These are phyloP conservation scores for Tylopilus sp. DNA, from an alignment of 1,284 basidiomycete genomes.

Conservation along the genomic window DNA sequence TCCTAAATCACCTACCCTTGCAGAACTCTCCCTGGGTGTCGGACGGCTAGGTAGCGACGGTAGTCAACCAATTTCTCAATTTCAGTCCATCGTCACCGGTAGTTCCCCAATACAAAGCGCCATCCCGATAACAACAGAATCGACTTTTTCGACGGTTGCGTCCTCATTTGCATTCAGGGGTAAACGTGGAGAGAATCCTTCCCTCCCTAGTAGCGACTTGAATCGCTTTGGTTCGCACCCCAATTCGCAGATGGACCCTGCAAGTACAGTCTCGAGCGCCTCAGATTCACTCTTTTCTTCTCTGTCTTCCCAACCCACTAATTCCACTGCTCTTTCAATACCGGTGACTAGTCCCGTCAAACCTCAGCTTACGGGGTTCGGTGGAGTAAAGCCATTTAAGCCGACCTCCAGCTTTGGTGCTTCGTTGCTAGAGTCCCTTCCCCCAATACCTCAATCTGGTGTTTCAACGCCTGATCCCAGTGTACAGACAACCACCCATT, in stretches of 20 bases:
- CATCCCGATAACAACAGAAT: slow-evolving; percentile 26
- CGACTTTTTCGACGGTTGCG: slow-evolving; percentile 62
- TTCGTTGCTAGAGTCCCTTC: slow-evolving; percentile 72
- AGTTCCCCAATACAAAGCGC: slow-evolving; percentile 1
- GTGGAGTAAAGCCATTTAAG: slow-evolving; percentile 86
- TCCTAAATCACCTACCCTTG: slow-evolving; percentile 74
- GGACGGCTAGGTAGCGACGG: slow-evolving; percentile 21
- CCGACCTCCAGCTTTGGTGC: slow-evolving; percentile 88
- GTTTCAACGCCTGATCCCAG: slow-evolving; percentile 46
- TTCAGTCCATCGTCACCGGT: slow-evolving; percentile 23
- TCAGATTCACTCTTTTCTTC: slow-evolving; percentile 50
- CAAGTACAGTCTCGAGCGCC: slow-evolving; percentile 41
- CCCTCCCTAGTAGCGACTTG: slow-evolving; percentile 2
- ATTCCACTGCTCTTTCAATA: slow-evolving; percentile 37
- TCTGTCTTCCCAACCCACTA: slow-evolving; percentile 43
- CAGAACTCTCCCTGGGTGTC: slow-evolving; percentile 68
- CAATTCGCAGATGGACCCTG: slow-evolving; percentile 38
- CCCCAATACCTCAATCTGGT: slow-evolving; percentile 61
- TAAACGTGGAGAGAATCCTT: slow-evolving; percentile 30
- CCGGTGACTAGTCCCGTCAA: slow-evolving; percentile 42
- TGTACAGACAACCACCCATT: slow-evolving; percentile 15
- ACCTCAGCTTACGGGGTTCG: slow-evolving; percentile 79
- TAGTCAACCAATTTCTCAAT: slow-evolving; percentile 32
- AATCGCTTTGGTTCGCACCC: slow-evolving; percentile 20
- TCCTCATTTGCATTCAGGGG: slow-evolving; percentile 59